Base-by-base conservation (phyloP, 768 basidiomycete genomes). In the Nidularia pulvinata region DNA sequence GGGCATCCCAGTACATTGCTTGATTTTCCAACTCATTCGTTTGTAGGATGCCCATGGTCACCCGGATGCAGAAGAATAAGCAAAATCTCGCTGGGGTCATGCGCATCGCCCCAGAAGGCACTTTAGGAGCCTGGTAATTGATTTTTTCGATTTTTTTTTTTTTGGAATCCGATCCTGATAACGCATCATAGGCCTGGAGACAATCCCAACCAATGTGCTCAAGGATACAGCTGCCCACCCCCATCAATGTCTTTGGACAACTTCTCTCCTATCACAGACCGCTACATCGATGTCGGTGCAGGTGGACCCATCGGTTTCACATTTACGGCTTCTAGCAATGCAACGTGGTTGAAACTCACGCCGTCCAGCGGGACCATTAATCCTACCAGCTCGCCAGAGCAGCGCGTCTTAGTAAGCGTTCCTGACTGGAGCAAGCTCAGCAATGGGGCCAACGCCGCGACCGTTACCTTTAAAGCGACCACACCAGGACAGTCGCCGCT, bases 81-180 rank as follows among this genome's bases (percentile, higher is more conserved):
- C 77, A 82, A 53, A 81, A 79, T 0, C 64, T 85, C 2, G 68
- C 84, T 34, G 85, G 86, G n/a, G 75, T 79, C 2, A 85, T 89
- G 83, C 68, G 86, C 39, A 78, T 87, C 51, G 76, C 76, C 2
- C 78, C 81, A 1, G 87, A 89, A 72, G 81, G 83, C 9, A 81
- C 77, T 14, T 61, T 72, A 1, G 86, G 83, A 14, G 81, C 84
- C 39, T 89, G 85, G 85, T 82, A 55, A 70, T 39, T 34, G n/a
- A 19, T 39, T 35, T 4, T 33, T 47, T 36, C 32, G 35, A 47
- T 37, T 4, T 39, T 33, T 9, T 46, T 19, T 43, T n/a, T n/a
- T n/a, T n/a, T n/a, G n/a, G 16, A 11, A 33, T 46, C 7, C 14
- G 33, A n/a, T 19, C 33, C 19, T 34, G 50, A 45, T 36, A 5